Conservation (phyloP, 805 yeast species). For the Yarrowia sp. region DNA sequence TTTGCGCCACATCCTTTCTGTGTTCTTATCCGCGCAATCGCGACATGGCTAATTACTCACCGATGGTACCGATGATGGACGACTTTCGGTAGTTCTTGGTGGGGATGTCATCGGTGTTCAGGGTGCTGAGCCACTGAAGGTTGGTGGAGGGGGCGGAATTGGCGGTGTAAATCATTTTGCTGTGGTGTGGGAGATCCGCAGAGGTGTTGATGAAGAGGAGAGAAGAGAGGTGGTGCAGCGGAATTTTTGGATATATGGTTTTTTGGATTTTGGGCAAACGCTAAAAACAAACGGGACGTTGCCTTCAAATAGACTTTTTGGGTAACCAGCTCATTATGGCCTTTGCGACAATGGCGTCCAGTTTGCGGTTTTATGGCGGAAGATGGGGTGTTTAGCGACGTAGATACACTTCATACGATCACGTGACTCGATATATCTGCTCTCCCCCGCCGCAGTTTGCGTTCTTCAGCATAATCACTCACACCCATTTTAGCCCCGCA, state of each 20-base stretch:
- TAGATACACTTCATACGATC: neutral
- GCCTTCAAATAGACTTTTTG: slow-evolving; percentile 12
- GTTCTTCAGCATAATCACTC: neutral
- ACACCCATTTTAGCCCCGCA: slow-evolving; percentile 23
- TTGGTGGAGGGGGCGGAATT: slow-evolving; percentile 36
- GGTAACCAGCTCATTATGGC: neutral
- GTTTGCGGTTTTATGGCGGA: too few relatives aligned
- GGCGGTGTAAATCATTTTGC: slow-evolving; percentile 21
- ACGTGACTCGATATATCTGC: neutral
- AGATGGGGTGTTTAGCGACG: too few relatives aligned
- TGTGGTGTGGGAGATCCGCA: neutral
- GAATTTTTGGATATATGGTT: slow-evolving; percentile 19
- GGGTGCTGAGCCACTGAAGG: slow-evolving; percentile 79
- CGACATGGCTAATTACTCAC: slow-evolving; percentile 32
- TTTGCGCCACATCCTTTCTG: too few relatives aligned
- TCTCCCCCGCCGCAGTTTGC: neutral
- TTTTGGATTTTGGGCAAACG: slow-evolving; percentile 7
- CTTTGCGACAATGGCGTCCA: neutral
- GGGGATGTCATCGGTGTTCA: slow-evolving; percentile 72
- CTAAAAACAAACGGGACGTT: slow-evolving; percentile 6
- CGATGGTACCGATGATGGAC: slow-evolving; percentile 97
- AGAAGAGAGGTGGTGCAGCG: slow-evolving; percentile 17
- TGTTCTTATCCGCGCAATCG: neutral
- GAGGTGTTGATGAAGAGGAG: slow-evolving; percentile 1
- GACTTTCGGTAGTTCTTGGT: slow-evolving; percentile 83